Evolutionary conservation across 805 yeast genomes (phyloP), one percentile per base, ranked within the genome.

Genomic region (Yamadazyma akitaensis): DNA sequence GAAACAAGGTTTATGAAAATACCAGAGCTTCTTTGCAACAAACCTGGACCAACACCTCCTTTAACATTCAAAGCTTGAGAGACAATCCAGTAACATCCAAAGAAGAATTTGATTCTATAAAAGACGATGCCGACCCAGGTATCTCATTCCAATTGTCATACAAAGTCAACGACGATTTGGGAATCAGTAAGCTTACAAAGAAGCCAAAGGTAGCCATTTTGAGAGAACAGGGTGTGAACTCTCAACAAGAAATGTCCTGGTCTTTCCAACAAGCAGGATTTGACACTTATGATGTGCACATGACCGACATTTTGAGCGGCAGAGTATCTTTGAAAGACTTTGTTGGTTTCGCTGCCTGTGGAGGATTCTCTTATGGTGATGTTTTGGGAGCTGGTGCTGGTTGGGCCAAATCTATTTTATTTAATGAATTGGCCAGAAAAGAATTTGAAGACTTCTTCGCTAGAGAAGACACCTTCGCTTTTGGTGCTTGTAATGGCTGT

Each of bases 401-500:
- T 48, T 94, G 99, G 99, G 99, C 99, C 48, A 90, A 89, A 62
- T 88, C 97, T 14, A 96, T 94, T 9, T 71, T 94, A 54, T 90
- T 84, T 78, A 85, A 92, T 62, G 88, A 81, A 32, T 73, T 70
- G 45, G 86, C 92, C 32, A 82, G 94, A 62, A 60, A 74, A 24
- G 91, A 88, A 70, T 94, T 94, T 65, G 68, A 72, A 53, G 76
- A 70, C 42, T 94, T 94, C 67, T 94, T 94, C 81, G 86, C 81
- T 45, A 84, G 99, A 68, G 73, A 75, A 16, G 96, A 94, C 64
- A 94, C 99, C 0, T 94, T 94, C 73, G 96, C 98, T 3, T 82
- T 94, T 58, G 99, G 99, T 68, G 96, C 96, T 40, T 94, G 99
- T 79, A 94, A 94, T 65, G 99, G 99, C 51, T 94, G 99, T 72